phyloP scores from a whole-genome alignment of 352 stramenopile species.

The Aphanomyces stellatus region DNA sequence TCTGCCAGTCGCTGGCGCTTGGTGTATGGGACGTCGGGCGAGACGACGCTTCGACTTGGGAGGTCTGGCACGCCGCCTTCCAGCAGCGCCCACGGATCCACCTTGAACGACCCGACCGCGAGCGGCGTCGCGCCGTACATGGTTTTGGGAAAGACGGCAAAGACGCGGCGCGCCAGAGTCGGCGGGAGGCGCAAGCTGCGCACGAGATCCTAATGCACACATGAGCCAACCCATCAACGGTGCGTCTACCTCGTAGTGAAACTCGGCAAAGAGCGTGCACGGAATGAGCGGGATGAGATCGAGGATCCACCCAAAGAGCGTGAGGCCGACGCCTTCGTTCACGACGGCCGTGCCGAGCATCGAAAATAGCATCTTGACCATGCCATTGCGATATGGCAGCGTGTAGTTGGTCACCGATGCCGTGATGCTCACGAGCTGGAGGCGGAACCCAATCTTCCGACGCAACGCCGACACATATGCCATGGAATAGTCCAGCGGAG shows the following conservation, averaged over 20 bases:
- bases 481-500: conserved; percentile 19
- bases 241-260: background rate
- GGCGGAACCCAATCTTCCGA: conserved; percentile 61
- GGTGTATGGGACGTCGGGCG: conserved; percentile 34
- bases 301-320: conserved; percentile 82
- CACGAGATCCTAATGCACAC: conserved; percentile 48
- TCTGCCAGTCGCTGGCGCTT: conserved; percentile 50
- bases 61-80: conserved; percentile 62
- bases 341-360: conserved; percentile 61
- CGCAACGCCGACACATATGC: conserved; percentile 47
- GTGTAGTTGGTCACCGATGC: conserved; percentile 59
- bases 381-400: conserved; percentile 57
- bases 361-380: conserved; percentile 74
- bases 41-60: conserved; percentile 54
- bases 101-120: background rate
- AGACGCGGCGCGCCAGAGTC: conserved; percentile 55
- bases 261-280: conserved; percentile 15
- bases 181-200: conserved; percentile 45
- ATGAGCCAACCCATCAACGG: background rate
- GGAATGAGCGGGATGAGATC: conserved; percentile 59
- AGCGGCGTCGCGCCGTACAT: conserved; percentile 25
- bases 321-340: conserved; percentile 44
- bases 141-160: conserved; percentile 55
- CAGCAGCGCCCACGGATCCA: conserved; percentile 71
- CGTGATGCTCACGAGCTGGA: conserved; percentile 71